Evolutionary conservation across 306 rosid genomes (phyloP).

Genomic region (Cicer arietinum): DNA sequence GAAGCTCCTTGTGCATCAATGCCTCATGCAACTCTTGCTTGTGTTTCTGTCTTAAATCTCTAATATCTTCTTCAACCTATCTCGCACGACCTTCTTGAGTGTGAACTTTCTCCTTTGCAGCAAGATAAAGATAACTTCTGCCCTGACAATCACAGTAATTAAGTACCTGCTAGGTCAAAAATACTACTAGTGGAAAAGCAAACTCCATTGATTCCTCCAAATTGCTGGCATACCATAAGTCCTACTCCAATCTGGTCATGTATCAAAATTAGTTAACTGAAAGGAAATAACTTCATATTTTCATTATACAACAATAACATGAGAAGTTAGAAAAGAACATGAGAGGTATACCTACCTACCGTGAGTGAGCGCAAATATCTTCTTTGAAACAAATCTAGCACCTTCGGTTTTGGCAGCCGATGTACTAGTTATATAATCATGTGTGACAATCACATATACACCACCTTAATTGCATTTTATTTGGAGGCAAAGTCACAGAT

Average conservation of each 20-base stretch:
- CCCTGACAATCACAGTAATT: not conserved
- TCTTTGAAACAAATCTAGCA: constrained; percentile 76
- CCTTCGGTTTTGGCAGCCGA: constrained; percentile 69
- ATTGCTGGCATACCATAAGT: constrained; percentile 87
- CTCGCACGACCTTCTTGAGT: no score
- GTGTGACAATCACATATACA: constrained; percentile 38
- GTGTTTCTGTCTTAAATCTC: no score
- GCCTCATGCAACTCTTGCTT: no score
- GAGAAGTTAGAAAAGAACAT: not conserved
- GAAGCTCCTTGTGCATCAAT: no score
- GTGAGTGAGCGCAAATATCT: constrained; percentile 76
- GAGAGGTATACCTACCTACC: constrained; percentile 48
- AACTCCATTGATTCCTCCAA: constrained; percentile 89
- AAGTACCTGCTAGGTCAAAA: constrained; percentile 79
- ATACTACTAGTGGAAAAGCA: constrained; percentile 78
- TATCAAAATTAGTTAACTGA: not conserved
- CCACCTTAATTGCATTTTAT: constrained; percentile 15
- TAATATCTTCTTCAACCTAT: no score
- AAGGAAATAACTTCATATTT: not conserved
- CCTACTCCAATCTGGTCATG: constrained; percentile 81
- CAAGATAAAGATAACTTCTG: no score
- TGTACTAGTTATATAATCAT: constrained; percentile 77
- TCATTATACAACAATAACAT: not conserved
- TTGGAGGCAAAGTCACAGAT: constrained; percentile 25
- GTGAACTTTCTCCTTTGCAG: no score